phyloP scores from a whole-genome alignment of 2,329 filamentous ascomycete genomes.

The Fonsecaea pedrosoi region DNA sequence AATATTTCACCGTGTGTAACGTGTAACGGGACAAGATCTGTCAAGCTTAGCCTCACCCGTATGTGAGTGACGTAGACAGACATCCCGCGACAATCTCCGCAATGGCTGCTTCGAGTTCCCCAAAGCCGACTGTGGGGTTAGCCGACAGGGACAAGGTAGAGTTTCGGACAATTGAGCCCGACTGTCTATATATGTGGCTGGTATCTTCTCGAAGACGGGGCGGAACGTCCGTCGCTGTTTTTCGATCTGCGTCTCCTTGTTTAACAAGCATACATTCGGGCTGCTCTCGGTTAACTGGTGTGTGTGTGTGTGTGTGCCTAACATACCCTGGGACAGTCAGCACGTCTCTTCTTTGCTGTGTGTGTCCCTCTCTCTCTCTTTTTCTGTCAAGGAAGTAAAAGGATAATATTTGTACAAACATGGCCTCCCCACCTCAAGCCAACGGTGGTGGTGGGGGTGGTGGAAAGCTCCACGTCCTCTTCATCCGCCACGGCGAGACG shows the following conservation, averaged over 20 bases:
- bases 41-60: neutral
- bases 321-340: neutral
- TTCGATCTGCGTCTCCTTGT: neutral
- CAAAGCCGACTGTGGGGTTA: neutral
- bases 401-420: neutral
- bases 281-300: neutral
- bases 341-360: neutral
- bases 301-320: neutral
- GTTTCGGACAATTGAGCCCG: slow-evolving; percentile 1
- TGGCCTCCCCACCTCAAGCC: neutral
- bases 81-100: neutral
- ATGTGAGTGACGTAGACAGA: neutral
- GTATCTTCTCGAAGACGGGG: neutral
- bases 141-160: neutral
- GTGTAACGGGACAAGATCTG: neutral
- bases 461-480: slow-evolving; percentile 30
- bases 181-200: neutral
- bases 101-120: neutral
- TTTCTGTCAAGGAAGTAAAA: too few species aligned
- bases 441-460: too few species aligned
- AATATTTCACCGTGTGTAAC: neutral
- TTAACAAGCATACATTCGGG: neutral
- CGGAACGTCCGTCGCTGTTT: neutral
- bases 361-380: too few species aligned
- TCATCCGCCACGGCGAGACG: slow-evolving; percentile 35